Conservation (phyloP, 306 rosid genomes). For the Dryas octopetala region DNA sequence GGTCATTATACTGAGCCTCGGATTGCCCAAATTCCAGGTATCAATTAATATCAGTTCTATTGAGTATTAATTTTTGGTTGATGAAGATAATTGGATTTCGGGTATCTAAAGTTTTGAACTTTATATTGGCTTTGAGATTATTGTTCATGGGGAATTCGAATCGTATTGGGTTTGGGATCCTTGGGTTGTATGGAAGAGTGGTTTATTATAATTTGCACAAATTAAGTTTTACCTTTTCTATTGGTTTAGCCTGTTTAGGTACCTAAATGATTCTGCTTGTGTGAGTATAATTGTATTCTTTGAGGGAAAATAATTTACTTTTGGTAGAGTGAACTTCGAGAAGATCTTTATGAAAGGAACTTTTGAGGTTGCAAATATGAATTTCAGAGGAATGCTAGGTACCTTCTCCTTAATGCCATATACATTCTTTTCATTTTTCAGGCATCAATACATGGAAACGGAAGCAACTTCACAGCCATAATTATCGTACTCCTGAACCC, state of each 20-base stretch:
- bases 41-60: not conserved
- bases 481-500: constrained; percentile 42
- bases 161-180: not conserved
- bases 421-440: constrained; percentile 16
- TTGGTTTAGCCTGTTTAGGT: not conserved
- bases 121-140: not conserved
- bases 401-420: not conserved
- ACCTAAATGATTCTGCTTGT: not conserved
- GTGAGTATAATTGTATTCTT: not conserved
- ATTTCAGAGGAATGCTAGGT: not conserved
- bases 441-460: constrained; percentile 46
- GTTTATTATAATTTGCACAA: not conserved
- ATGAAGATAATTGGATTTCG: not conserved
- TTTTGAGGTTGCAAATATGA: not conserved
- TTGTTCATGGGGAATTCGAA: not conserved
- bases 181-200: no score
- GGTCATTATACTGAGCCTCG: constrained; percentile 46
- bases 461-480: constrained; percentile 50
- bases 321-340: not conserved
- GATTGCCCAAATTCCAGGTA: constrained; percentile 42
- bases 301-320: no score
- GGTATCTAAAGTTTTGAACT: not conserved
- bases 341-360: not conserved
- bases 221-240: not conserved
- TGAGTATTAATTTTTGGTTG: not conserved